Evolutionary conservation across 164 flowering plant species (phyloP).

Genomic region (Macadamia tetraphylla): DNA sequence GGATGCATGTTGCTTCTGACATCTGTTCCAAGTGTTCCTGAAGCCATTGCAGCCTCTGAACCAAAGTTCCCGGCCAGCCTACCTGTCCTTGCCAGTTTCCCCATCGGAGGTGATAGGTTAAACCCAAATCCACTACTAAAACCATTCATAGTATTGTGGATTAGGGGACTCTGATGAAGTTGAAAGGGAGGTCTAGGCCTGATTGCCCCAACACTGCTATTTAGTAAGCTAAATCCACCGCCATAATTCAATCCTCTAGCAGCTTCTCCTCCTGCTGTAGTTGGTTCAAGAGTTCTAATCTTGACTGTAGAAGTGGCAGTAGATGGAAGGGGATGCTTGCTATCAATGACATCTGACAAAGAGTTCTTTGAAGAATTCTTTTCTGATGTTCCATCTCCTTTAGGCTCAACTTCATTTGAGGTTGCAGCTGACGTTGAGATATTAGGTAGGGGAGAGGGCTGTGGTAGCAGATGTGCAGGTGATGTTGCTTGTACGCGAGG

Average conservation of each 20-base stretch:
- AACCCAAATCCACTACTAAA: slow-evolving; percentile 21
- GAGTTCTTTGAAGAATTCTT: slow-evolving; percentile 12
- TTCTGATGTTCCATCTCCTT: slow-evolving; percentile 17
- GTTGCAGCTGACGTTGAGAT: slow-evolving; percentile 7
- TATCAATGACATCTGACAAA: slow-evolving; percentile 14
- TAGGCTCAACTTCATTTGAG: slow-evolving; percentile 12
- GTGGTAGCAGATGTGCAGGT: neutral
- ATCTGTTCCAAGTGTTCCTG: slow-evolving; percentile 19
- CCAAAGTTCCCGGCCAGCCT: slow-evolving; percentile 12
- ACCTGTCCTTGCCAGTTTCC: slow-evolving; percentile 10
- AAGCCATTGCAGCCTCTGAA: slow-evolving; percentile 16
- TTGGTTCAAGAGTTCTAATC: slow-evolving; percentile 16
- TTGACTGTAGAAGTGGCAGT: slow-evolving; percentile 7
- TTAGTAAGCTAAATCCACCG: slow-evolving; percentile 16
- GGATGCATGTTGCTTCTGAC: slow-evolving; percentile 23
- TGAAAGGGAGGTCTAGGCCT: slow-evolving; percentile 22
- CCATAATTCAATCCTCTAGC: slow-evolving; percentile 19
- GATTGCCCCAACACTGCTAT: slow-evolving; percentile 8
- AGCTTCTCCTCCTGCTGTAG: slow-evolving; percentile 14
- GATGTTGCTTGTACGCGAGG: neutral
- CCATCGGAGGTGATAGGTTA: slow-evolving; percentile 20
- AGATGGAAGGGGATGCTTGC: slow-evolving; percentile 16
- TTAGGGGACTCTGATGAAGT: slow-evolving; percentile 19
- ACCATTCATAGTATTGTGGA: slow-evolving; percentile 26
- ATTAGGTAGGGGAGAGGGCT: slow-evolving; percentile 14